A percentile compares a stretch with the other conserved stretches of the same genome.
Evolutionary conservation across 495 filamentous ascomycete species (phyloP).

Genomic region (Hypoxylon crocopeplum): DNA sequence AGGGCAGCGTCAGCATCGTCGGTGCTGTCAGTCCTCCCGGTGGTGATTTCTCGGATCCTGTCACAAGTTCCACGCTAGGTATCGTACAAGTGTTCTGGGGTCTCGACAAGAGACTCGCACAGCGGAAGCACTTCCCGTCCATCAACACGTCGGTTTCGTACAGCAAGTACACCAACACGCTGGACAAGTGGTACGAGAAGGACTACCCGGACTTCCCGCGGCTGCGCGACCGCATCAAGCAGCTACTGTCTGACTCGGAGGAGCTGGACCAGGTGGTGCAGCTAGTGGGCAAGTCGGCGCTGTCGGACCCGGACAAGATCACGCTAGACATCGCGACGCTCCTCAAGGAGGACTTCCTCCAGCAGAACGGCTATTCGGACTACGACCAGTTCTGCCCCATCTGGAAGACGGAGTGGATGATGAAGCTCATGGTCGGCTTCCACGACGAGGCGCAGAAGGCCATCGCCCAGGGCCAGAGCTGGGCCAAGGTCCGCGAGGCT

Average conservation of each 20-base stretch:
- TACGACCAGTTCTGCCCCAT: slow-evolving; percentile 99
- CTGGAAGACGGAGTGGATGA: slow-evolving; percentile 99
- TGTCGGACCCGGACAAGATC: slow-evolving; percentile 98
- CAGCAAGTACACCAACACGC: slow-evolving; percentile 88
- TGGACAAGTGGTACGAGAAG: slow-evolving; percentile 94
- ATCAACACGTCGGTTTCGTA: slow-evolving; percentile 96
- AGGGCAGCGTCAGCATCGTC: slow-evolving; percentile 95
- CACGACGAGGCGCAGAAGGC: slow-evolving; percentile 98
- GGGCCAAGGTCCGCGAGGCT: slow-evolving; percentile 89
- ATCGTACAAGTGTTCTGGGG: slow-evolving; percentile 99
- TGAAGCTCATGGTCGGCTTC: slow-evolving; percentile 98
- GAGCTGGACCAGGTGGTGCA: slow-evolving; percentile 99
- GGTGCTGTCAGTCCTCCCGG: slow-evolving; percentile 96
- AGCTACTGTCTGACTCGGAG: slow-evolving; percentile 91
- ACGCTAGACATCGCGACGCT: slow-evolving; percentile 90
- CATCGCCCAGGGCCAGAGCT: slow-evolving; percentile 84
- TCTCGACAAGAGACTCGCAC: slow-evolving; percentile 98
- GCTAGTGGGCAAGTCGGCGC: slow-evolving; percentile 93
- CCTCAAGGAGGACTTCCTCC: slow-evolving; percentile 98
- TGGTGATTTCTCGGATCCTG: slow-evolving; percentile 99
- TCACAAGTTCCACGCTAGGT: slow-evolving; percentile 91
- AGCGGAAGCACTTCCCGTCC: slow-evolving; percentile 98
- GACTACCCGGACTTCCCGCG: slow-evolving; percentile 92
- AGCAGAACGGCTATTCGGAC: slow-evolving; percentile 98
- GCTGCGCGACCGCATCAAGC: slow-evolving; percentile 88